Evolutionary conservation across 768 basidiomycete genomes (phyloP), one percentile per base, ranked within the genome.

Genomic region (Jaapia argillacea): DNA sequence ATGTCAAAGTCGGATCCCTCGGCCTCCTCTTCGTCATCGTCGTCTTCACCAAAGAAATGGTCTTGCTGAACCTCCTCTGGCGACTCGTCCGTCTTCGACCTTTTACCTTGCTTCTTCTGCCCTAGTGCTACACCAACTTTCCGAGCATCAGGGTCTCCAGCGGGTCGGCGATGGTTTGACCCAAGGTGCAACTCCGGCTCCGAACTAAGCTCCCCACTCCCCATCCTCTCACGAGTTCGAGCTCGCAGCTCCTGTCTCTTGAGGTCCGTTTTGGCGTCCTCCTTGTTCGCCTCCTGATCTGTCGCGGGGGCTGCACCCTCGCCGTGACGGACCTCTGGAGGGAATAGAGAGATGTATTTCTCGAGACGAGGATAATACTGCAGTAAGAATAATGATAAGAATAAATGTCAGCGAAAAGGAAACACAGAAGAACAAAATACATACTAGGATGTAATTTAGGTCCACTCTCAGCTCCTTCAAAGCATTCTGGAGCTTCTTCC

Each of bases 261-360:
- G 20, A 64, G 58, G 44, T 77, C 70, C 4, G 77, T 75, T 2
- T 58, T 44, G 20, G 54, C 41, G 22, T 31, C 45, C 42, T 50
- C 55, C 36, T 51, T 28, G 20, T 47, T 41, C 27, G 51, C 52
- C 22, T 50, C 44, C 21, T 46, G 49, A n/a, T 45, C 47, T 54
- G 51, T 53, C 6, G 48, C 37, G 10, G 10, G 10, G 7, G 10
- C 48, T 35, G 23, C 27, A 4, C 47, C 44, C 40, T 39, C 40
- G 24, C 41, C 47, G 27, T 68, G 59, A 38, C 77, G 69, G 5
- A 68, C 61, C 54, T 79, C 78, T 0, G 83, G 75, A 4, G 92
- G 89, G 58, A 91, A 93, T 22, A 97, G 71, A 1, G 91, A 87
- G 24, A 96, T 77, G 58, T 97, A 96, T 66, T 89, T 93, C 55